These are phyloP conservation scores for Boletus smithii DNA, from an alignment of 1,284 basidiomycete species.

Conservation along the genomic window DNA sequence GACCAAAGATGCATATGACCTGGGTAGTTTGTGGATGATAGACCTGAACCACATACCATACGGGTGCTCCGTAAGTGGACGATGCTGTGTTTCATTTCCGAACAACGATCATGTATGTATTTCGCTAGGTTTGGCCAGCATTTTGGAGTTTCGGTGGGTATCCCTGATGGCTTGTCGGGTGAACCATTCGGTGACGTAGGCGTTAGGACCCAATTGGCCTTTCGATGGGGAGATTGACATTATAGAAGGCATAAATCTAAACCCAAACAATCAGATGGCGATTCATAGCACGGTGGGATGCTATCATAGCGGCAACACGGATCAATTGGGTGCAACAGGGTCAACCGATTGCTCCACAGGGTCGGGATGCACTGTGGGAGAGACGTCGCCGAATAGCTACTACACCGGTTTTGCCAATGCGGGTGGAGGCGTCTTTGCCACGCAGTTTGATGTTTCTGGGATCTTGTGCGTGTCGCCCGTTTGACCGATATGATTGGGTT, in stretches of 20 bases:
- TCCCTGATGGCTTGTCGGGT: background rate
- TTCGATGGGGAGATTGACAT: conserved; percentile 51
- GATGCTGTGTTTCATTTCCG: conserved; percentile 9
- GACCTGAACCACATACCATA: conserved; percentile 61
- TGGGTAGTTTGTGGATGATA: conserved; percentile 59
- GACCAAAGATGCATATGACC: conserved; percentile 43
- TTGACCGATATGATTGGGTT: background rate
- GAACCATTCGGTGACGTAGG: conserved; percentile 2
- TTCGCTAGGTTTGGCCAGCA: conserved; percentile 47
- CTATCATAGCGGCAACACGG: conserved; percentile 29
- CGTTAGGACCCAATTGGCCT: conserved; percentile 40
- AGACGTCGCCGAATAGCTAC: conserved; percentile 58
- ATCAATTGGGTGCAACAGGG: conserved; percentile 36
- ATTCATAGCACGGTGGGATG: conserved; percentile 51
- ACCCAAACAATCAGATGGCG: conserved; percentile 57
- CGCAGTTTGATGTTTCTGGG: conserved; percentile 61
- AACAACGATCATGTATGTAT: background rate
- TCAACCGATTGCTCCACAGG: conserved; percentile 47
- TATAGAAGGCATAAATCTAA: conserved; percentile 54
- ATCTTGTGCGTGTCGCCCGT: conserved; percentile 49
- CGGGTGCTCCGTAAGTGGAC: conserved; percentile 57
- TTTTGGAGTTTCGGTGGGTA: conserved; percentile 45
- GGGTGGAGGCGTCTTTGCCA: conserved; percentile 73
- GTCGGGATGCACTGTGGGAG: conserved; percentile 62
- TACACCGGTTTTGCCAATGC: conserved; percentile 55